Evolutionary conservation across 148 eudicot genomes (phyloP).

Genomic region (Vaccinium myrtillus): DNA sequence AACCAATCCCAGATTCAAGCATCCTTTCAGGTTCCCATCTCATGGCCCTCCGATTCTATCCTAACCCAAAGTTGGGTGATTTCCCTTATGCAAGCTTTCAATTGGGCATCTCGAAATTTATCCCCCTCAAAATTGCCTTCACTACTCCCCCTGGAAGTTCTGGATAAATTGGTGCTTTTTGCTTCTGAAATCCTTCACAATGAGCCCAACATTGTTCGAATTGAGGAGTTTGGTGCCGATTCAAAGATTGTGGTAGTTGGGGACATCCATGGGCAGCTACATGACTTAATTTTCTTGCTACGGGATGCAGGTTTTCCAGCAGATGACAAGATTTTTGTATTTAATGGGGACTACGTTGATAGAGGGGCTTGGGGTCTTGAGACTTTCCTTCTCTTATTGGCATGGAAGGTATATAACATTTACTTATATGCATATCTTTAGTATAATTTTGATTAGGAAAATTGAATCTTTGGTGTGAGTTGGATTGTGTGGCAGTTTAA

Average conservation of each 20-base stretch:
- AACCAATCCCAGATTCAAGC: conserved; percentile 3
- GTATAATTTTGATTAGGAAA: too few relatives aligned
- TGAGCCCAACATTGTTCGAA: conserved; percentile 73
- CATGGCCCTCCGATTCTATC: conserved; percentile 51
- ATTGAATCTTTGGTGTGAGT: not conserved
- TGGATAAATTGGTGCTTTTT: conserved; percentile 51
- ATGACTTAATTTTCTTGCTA: not conserved
- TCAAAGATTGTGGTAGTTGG: conserved; percentile 78
- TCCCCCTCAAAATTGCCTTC: conserved; percentile 43
- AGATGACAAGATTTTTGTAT: conserved; percentile 42
- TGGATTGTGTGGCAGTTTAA: not conserved
- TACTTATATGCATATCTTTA: not conserved
- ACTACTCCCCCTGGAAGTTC: conserved; percentile 57
- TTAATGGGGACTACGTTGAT: conserved; percentile 96
- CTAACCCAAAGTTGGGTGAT: conserved; percentile 62
- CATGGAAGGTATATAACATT: conserved; percentile 75
- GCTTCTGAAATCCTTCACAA: conserved; percentile 72
- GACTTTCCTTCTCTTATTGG: conserved; percentile 65
- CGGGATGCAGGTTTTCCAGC: not conserved
- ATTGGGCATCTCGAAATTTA: conserved; percentile 42
- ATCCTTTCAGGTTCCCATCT: conserved; percentile 49
- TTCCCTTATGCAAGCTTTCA: conserved; percentile 55
- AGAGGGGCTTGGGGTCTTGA: conserved; percentile 58
- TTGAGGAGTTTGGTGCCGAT: conserved; percentile 39
- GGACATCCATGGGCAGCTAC: conserved; percentile 36